These are phyloP conservation scores for Fraxinus greggii DNA, from an alignment of 305 asterid species.

Conservation along the genomic window DNA sequence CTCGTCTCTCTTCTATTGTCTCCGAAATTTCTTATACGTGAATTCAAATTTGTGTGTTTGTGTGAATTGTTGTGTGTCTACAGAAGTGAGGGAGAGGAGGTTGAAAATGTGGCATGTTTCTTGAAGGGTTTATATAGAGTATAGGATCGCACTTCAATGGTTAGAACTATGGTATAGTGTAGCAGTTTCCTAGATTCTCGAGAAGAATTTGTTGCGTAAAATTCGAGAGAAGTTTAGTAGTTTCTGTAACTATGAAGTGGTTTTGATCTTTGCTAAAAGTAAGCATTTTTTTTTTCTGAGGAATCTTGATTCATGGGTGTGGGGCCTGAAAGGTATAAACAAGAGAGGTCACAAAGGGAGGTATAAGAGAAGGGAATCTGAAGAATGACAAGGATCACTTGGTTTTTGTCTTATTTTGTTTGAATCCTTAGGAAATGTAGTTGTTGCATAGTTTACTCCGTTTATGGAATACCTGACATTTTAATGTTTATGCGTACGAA, in stretches of 20 bases:
- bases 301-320: not conserved
- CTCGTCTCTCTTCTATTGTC: not conserved
- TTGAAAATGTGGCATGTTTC: conserved; percentile 10
- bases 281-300: not conserved
- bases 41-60: not conserved
- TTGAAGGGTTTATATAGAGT: conserved; percentile 1
- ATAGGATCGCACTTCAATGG: not conserved
- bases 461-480: not conserved
- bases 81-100: not conserved
- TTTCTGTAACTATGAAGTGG: not conserved
- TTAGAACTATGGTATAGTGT: not conserved
- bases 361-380: not conserved
- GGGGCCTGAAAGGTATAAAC: not conserved
- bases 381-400: not conserved
- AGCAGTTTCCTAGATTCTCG: not conserved
- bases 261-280: not conserved
- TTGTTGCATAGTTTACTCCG: not conserved
- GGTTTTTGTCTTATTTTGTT: not conserved
- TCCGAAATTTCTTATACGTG: not conserved
- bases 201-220: not conserved
- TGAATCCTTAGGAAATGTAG: conserved; percentile 6
- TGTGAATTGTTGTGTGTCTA: not conserved
- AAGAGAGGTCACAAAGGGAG: not conserved
- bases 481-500: not conserved
- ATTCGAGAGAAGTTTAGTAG: conserved; percentile 13